phyloP scores from a whole-genome alignment of 306 rosid genomes.

The Citrullus mucosospermus region DNA sequence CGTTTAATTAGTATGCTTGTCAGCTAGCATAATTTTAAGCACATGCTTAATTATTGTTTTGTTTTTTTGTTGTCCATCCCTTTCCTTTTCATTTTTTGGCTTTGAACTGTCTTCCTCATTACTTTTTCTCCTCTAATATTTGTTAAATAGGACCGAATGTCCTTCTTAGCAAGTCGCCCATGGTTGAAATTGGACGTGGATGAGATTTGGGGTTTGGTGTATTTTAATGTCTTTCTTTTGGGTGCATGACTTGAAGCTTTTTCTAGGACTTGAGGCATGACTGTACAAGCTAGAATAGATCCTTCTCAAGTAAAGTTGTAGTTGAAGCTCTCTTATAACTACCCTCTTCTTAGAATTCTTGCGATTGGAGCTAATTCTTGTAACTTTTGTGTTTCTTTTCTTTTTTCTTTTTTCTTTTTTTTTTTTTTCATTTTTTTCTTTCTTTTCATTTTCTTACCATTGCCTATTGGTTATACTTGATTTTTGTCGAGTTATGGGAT shows the following conservation, averaged over 20 bases:
- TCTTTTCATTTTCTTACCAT: too few species aligned
- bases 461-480: too few species aligned
- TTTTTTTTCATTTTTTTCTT: too few species aligned
- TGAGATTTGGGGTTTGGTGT: background rate
- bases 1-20: conserved; percentile 3
- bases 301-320: too few species aligned
- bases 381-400: too few species aligned
- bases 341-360: too few species aligned
- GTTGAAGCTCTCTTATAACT: too few species aligned
- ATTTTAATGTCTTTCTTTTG: background rate
- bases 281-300: too few species aligned
- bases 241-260: background rate
- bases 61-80: background rate
- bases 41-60: background rate
- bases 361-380: too few species aligned
- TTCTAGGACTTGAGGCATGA: background rate
- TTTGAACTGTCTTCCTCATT: background rate
- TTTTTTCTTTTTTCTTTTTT: too few species aligned
- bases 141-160: background rate
- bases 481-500: too few species aligned
- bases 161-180: background rate
- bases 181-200: background rate
- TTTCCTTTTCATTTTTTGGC: background rate
- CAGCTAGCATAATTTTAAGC: background rate
- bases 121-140: background rate